Conservation (phyloP, 805 yeast species). For the Myxozyma melibiosi region DNA sequence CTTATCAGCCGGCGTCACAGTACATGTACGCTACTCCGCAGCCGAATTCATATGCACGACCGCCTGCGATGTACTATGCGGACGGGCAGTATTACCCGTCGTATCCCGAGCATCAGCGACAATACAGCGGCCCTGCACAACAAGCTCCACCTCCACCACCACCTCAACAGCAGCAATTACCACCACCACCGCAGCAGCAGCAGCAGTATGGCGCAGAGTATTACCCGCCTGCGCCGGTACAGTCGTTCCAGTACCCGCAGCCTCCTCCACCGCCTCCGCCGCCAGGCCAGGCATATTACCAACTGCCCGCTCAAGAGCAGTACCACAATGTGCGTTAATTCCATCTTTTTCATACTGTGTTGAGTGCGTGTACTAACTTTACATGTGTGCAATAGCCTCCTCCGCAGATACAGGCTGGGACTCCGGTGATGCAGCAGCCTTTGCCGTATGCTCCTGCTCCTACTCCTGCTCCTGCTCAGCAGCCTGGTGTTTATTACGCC, state of each 20-base stretch:
- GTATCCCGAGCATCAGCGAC: neutral
- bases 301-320: neutral
- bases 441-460: neutral
- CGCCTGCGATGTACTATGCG: too few relatives aligned
- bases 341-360: neutral
- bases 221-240: neutral
- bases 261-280: conserved; percentile 1
- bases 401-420: neutral
- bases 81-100: neutral
- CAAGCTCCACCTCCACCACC: neutral
- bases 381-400: neutral
- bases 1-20: neutral
- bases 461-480: neutral
- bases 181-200: neutral
- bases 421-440: neutral
- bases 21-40: neutral
- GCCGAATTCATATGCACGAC: neutral
- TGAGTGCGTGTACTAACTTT: neutral
- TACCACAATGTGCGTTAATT: neutral
- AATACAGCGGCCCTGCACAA: neutral
- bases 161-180: neutral
- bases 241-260: neutral
- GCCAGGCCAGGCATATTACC: neutral
- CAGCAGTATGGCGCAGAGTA: neutral
- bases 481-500: neutral